Percentiles rank a stretch among this genome's conserved stretches.
Conservation (phyloP, 768 basidiomycete genomes). For the Hypsizygus marmoreus region DNA sequence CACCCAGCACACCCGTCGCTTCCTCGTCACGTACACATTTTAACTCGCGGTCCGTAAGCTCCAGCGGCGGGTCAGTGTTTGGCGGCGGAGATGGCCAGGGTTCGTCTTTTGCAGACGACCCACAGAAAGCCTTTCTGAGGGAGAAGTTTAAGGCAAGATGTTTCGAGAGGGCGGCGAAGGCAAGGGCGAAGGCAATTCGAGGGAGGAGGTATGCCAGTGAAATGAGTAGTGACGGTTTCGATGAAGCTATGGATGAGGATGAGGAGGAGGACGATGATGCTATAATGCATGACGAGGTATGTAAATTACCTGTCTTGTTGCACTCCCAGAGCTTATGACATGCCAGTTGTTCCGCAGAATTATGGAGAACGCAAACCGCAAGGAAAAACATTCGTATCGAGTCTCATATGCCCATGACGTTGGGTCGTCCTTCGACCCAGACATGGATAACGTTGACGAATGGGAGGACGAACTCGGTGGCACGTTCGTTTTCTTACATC, state of each 20-base stretch:
- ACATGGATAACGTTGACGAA: conserved; percentile 59
- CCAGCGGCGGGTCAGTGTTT: conserved; percentile 26
- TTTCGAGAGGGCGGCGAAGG: conserved; percentile 59
- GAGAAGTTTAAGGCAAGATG: conserved; percentile 65
- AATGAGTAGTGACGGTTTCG: conserved; percentile 52
- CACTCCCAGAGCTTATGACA: conserved; percentile 4
- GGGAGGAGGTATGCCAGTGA: conserved; percentile 37
- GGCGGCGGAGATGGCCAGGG: conserved; percentile 9
- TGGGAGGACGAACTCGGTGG: conserved; percentile 64
- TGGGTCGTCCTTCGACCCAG: conserved; percentile 77
- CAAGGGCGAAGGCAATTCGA: conserved; percentile 50
- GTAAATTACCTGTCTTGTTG: conserved; percentile 11
- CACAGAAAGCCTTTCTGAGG: conserved; percentile 56
- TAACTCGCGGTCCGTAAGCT: conserved; percentile 7
- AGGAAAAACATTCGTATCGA: conserved; percentile 53
- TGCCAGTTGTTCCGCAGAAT: conserved; percentile 67
- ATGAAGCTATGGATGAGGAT: conserved; percentile 37
- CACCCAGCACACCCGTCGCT: conserved; percentile 29
- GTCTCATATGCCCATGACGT: conserved; percentile 69
- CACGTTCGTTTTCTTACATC: conserved; percentile 19
- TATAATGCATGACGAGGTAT: conserved; percentile 65
- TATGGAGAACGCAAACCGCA: conserved; percentile 53
- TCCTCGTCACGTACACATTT: conserved; percentile 18
- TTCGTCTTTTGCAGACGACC: conserved; percentile 34
- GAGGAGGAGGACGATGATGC: conserved; percentile 62